Evolutionary conservation across 768 basidiomycete species (phyloP), one percentile per base, ranked within the genome.

Genomic region (Leccinum aurantiacum): DNA sequence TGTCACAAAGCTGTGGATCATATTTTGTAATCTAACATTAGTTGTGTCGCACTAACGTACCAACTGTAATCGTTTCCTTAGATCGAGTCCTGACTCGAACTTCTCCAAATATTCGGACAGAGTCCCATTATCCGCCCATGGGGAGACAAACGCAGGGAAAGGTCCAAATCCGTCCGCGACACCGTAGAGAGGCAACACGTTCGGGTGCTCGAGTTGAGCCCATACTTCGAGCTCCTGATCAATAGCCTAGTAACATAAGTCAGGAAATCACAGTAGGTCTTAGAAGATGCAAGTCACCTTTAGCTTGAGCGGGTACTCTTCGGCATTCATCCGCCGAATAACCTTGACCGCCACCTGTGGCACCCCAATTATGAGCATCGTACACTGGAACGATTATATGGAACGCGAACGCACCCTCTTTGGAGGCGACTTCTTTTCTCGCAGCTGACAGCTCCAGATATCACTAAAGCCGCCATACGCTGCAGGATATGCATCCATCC

Each of bases 111-210:
- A 75, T 33, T 65, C 63, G 6, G 67, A 67, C 3, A 75, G 51
- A 4, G 70, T 74, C 0, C 75, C 76, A 9, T 76, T 63, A 0
- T 49, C 68, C 24, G 68, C 64, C 75, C 76, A 76, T 0, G 74
- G 76, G 13, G 63, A 76, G 22, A 76, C 68, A 54, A 77, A 71
- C 4, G 76, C 71, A 35, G 54, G 48, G 10, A 74, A 57, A 27
- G 55, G 68, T 25, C 71, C 71, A 38, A 74, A 78, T 46, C 62
- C 69, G 6, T 6, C 13, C 3, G 68, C 54, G 8, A 65, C 53
- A 19, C 75, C 76, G 37, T 62, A 68, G 2, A 77, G 60, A 41
- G 75, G 67, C 15, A 76, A 25, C 24, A 76, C 27, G 15, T 76
- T 77, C 17, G 1, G 64, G 49, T 76, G 75, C 0, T 47, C 3